Conservation (phyloP, 2,329 filamentous ascomycete species). For the Ophiocordyceps camponoti-rufipedis region DNA sequence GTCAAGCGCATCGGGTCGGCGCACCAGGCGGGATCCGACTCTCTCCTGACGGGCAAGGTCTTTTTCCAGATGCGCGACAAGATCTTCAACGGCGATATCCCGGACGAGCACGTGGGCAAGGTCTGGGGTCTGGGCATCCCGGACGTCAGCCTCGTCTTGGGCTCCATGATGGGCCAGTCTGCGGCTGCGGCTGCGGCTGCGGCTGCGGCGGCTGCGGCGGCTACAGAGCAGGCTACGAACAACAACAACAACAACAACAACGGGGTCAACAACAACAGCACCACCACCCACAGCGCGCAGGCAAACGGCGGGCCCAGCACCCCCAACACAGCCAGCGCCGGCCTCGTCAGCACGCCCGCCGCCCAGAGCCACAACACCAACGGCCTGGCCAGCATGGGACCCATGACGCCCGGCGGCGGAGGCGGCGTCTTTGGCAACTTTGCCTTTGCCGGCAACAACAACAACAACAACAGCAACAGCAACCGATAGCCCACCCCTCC, state of each 20-base stretch:
- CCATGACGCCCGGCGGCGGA: constrained; percentile 61
- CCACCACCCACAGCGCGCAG: constrained; percentile 26
- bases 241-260: not conserved
- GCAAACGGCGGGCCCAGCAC: constrained; percentile 31
- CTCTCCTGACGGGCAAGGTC: constrained; percentile 78
- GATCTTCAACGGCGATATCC: constrained; percentile 69
- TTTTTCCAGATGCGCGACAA: constrained; percentile 87
- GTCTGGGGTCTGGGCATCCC: constrained; percentile 82
- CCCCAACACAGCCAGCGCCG: constrained; percentile 46
- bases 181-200: constrained; percentile 13
- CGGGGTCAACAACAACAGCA: not conserved
- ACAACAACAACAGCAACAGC: too few relatives aligned
- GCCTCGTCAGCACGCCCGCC: constrained; percentile 29
- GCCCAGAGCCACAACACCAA: constrained; percentile 36
- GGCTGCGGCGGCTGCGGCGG: constrained; percentile 22
- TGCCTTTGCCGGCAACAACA: constrained; percentile 26
- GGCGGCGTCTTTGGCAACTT: constrained; percentile 64
- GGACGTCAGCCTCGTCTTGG: constrained; percentile 28
- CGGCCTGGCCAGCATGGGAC: constrained; percentile 36
- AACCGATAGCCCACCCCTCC: too few relatives aligned
- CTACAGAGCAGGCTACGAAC: not conserved
- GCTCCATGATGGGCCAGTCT: constrained; percentile 15
- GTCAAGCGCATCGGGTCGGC: constrained; percentile 75
- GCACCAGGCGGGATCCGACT: constrained; percentile 88
- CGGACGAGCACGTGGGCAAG: constrained; percentile 69